These are phyloP conservation scores for Microglena sp. DNA, from an alignment of 139 green algal genomes.

Conservation along the genomic window DNA sequence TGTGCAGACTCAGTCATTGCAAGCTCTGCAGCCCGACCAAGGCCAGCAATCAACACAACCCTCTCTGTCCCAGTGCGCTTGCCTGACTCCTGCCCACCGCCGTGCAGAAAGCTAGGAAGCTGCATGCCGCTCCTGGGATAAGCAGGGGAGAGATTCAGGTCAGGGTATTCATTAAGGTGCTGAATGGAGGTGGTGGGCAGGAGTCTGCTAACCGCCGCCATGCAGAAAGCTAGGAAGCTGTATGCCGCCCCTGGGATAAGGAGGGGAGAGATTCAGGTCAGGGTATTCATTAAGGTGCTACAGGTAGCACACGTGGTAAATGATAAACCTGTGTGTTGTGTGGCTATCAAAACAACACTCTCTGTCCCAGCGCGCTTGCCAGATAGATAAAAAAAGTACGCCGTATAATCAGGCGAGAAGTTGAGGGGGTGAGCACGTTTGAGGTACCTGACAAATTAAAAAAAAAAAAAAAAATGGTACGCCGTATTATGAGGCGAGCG, in stretches of 20 bases:
- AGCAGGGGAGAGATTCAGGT: too few species aligned
- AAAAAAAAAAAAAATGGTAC: too few species aligned
- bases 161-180: too few species aligned
- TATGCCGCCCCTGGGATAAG: conserved; percentile 26
- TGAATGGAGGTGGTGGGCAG: too few species aligned
- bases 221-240: conserved; percentile 37
- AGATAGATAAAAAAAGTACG: conserved; percentile 28
- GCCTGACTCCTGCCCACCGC: conserved; percentile 41
- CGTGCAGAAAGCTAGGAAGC: conserved; percentile 41
- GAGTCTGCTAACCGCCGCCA: conserved; percentile 50
- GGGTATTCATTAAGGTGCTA: too few species aligned
- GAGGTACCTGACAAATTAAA: too few species aligned
- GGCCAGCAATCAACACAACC: conserved; percentile 50
- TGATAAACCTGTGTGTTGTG: too few species aligned
- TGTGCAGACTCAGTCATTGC: conserved; percentile 26
- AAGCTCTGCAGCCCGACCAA: conserved; percentile 59
- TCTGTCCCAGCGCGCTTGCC: conserved; percentile 58
- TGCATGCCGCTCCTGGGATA: conserved; percentile 25
- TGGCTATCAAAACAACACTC: conserved; percentile 55
- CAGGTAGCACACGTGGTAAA: too few species aligned
- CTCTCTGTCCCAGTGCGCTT: conserved; percentile 64
- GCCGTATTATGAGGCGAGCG: too few species aligned
- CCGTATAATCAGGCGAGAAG: too few species aligned
- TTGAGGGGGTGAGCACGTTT: too few species aligned
- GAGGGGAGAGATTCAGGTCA: too few species aligned